A percentile compares a stretch with the other conserved stretches of the same genome.
phyloP scores from a whole-genome alignment of 129 eudicot genomes.

The Scalesia atractyloides region DNA sequence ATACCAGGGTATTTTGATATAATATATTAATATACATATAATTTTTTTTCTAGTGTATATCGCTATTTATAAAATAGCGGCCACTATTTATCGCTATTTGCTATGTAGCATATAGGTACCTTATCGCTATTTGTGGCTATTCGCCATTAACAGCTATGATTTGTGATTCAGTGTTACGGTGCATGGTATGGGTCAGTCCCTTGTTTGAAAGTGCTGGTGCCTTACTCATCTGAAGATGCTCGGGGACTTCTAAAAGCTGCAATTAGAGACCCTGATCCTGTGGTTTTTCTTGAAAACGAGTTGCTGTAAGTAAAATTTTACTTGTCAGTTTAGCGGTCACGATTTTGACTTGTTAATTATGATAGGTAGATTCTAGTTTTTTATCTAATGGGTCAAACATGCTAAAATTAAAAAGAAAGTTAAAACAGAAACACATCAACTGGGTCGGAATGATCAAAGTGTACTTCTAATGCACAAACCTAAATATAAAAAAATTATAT shows the following conservation, averaged over 20 bases:
- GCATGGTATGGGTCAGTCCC: slow-evolving; percentile 69
- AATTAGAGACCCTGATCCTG: slow-evolving; percentile 75
- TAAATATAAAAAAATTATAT: not conserved
- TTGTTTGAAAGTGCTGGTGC: slow-evolving; percentile 64
- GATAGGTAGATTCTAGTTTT: not conserved
- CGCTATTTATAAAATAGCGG: too few species aligned
- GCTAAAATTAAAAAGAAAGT: not conserved
- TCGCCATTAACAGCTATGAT: too few species aligned
- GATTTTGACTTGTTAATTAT: not conserved
- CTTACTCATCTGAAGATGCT: slow-evolving; percentile 78
- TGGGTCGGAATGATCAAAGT: not conserved
- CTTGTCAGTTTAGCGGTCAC: not conserved
- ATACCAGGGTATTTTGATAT: too few species aligned
- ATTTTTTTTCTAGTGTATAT: too few species aligned
- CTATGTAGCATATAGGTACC: too few species aligned
- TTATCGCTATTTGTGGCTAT: too few species aligned
- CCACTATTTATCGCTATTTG: too few species aligned
- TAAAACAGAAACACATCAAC: not conserved
- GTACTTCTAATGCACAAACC: not conserved
- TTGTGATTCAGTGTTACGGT: slow-evolving; percentile 61
- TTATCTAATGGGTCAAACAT: not conserved
- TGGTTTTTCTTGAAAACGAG: slow-evolving; percentile 71
- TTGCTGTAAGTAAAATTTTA: slow-evolving; percentile 43
- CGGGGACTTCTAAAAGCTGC: slow-evolving; percentile 82
- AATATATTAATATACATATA: too few species aligned